Percentiles rank a stretch among this genome's conserved stretches.
Conservation (phyloP, 208 protist genomes). For the Crithidia mellificae region DNA sequence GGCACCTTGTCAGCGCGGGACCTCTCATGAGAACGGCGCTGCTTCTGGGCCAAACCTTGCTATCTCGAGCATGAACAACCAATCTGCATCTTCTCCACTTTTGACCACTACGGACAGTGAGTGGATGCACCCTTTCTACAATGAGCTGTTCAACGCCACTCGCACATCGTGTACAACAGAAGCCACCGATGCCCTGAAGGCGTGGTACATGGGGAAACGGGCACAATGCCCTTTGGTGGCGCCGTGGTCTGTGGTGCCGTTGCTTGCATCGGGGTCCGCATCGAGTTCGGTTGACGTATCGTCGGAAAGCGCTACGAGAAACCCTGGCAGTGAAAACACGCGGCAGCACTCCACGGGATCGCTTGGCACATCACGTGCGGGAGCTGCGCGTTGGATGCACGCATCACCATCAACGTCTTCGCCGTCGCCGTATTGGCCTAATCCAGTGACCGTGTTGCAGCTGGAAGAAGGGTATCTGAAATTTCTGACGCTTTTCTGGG, state of each 20-base stretch:
- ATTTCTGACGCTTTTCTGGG: constrained; percentile 19
- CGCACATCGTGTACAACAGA: no score
- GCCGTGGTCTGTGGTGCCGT: constrained; percentile 7
- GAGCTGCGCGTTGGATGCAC: no score
- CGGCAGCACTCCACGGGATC: no score
- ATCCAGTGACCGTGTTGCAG: neutral
- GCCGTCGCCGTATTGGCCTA: constrained; percentile 2
- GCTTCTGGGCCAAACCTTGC: neutral
- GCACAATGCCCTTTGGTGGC: neutral
- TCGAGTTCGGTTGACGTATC: neutral
- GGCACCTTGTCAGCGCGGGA: no score
- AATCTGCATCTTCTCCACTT: no score
- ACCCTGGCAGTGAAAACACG: no score
- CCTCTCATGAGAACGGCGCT: no score
- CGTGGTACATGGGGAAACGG: neutral
- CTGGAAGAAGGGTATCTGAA: neutral
- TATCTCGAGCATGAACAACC: no score
- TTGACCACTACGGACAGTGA: no score
- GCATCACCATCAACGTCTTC: neutral
- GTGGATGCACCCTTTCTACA: constrained; percentile 16
- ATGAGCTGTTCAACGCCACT: neutral
- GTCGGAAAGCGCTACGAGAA: neutral
- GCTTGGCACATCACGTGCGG: no score
- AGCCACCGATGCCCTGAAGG: neutral
- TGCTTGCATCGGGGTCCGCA: neutral